phyloP scores from a whole-genome alignment of 345 rosid genomes.

The Rhizophora apiculata region DNA sequence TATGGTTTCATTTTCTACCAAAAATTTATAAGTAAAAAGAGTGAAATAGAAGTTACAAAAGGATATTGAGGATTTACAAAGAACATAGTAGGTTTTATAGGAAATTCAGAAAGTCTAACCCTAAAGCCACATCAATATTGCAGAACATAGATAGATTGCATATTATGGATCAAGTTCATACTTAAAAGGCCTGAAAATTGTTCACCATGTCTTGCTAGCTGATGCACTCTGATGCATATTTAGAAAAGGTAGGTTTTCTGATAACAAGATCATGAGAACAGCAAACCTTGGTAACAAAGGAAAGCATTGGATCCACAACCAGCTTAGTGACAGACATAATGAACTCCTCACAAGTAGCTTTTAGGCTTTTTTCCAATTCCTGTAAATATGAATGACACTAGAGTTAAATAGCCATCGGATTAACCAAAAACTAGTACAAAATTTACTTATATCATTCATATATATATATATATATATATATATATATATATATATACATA shows the following conservation, averaged over 20 bases:
- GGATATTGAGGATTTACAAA: too few species aligned
- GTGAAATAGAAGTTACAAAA: too few species aligned
- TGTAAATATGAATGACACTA: conserved; percentile 26
- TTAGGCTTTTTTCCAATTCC: conserved; percentile 94
- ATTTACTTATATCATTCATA: background rate
- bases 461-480: background rate
- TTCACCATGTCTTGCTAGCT: conserved; percentile 1
- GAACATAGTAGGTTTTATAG: too few species aligned
- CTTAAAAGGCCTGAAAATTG: background rate
- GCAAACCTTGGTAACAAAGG: conserved; percentile 87
- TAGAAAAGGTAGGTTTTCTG: background rate
- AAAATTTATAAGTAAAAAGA: too few species aligned
- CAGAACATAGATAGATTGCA: too few species aligned
- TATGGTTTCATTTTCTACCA: too few species aligned
- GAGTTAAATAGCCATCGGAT: background rate
- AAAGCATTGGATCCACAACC: conserved; percentile 98
- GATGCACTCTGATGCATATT: conserved; percentile 3
- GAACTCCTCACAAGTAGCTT: conserved; percentile 97
- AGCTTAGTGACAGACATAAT: conserved; percentile 93
- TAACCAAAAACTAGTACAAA: background rate
- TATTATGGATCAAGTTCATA: too few species aligned
- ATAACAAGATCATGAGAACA: conserved; percentile 12
- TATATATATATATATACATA: background rate
- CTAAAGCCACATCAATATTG: too few species aligned
- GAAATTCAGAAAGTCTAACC: too few species aligned